Base-by-base conservation (phyloP, 2,329 filamentous ascomycete species). In the Ustulina deusta region DNA sequence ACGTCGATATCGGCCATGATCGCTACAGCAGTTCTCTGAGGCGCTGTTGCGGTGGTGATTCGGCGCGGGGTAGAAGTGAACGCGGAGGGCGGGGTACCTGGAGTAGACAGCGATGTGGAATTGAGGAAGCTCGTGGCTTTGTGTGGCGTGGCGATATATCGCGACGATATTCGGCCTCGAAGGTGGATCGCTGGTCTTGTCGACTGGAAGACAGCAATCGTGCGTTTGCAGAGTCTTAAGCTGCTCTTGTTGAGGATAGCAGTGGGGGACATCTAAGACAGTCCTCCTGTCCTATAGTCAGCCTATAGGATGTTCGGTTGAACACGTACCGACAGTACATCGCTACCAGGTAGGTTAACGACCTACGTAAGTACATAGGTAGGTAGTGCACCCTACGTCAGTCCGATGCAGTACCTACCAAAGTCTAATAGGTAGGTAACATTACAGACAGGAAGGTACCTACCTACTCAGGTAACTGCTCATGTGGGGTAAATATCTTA, bases 1-100 rank as follows among this genome's bases (percentile, higher is more conserved):
- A 83, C 86, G 72, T 84, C 79, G 72, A 81, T 76, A 42, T 74
- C 73, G 2, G 75, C 75, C 74, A 76, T 76, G 38, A 34, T 70
- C 42, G 65, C 44, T 42, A 48, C 54, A 59, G 63, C n/a, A 68
- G 60, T 46, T 68, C 48, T 44, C 32, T 3, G n/a, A 20, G 52
- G 48, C 56, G 66, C 69, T 46, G 68, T 65, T 44, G 70, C 44
- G 13, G 66, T 68, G 61, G 55, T 59, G 63, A 60, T 52, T 15
- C 38, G 55, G 60, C 57, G 71, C 66, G 71, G 67, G 67, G 70
- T 62, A 68, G 51, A 59, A 34, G 49, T 36, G 68, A 34, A 27
- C 32, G 20, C 54, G 17, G 56, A 65, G 11, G 61, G 61, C 36
- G 74, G 74, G 73, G 73, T 75, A 74, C 69, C 65, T 74, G 58